Evolutionary conservation across 345 rosid genomes (phyloP).

Genomic region (Camelina hispida): DNA sequence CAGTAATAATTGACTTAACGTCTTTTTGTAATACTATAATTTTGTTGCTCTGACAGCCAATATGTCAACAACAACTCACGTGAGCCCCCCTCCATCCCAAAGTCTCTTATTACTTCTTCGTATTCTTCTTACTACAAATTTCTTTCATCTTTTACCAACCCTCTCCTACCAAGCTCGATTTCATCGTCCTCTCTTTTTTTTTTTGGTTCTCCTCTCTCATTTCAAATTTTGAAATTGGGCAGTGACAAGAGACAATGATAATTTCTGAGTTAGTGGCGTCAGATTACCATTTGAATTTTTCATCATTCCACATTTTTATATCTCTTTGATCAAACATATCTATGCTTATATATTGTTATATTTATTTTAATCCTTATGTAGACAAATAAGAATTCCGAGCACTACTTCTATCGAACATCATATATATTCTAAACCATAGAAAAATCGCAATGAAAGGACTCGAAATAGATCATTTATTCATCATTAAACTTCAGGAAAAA

Average conservation of each 20-base stretch:
- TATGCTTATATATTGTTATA: no score
- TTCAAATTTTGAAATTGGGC: conserved; percentile 42
- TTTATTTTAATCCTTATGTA: no score
- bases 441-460: no score
- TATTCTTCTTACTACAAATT: neutral
- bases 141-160: conserved; percentile 37
- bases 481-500: no score
- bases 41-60: conserved; percentile 26
- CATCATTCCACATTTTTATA: conserved; percentile 36
- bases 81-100: conserved; percentile 38
- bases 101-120: neutral
- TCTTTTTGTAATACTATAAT: conserved; percentile 30
- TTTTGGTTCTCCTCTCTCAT: neutral
- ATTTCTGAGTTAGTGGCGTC: conserved; percentile 33
- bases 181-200: neutral
- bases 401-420: no score
- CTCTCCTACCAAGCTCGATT: conserved; percentile 16
- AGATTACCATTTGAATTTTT: conserved; percentile 15
- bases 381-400: no score
- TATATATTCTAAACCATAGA: no score
- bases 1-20: conserved; percentile 43
- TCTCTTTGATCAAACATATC: neutral
- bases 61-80: conserved; percentile 46
- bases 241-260: conserved; percentile 36
- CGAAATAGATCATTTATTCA: no score